A percentile compares a stretch with the other conserved stretches of the same genome.
These are phyloP conservation scores for Rutidosis leptorrhynchoides DNA, from an alignment of 129 eudicot species.

Conservation along the genomic window DNA sequence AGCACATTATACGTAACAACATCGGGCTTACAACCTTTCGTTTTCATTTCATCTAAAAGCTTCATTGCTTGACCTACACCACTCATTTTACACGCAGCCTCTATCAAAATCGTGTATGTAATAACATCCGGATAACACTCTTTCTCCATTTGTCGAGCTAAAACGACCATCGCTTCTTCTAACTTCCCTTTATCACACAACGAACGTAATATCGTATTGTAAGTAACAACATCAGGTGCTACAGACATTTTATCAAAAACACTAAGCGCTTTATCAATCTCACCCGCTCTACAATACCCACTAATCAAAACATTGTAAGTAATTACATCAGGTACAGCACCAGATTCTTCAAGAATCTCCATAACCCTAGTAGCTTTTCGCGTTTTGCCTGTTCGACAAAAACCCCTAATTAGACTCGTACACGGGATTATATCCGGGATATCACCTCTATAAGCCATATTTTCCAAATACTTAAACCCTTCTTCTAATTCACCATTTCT, in stretches of 20 bases:
- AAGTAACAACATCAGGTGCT: constrained; percentile 80
- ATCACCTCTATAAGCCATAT: constrained; percentile 67
- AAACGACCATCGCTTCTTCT: constrained; percentile 65
- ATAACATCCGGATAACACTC: constrained; percentile 77
- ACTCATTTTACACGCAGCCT: constrained; percentile 69
- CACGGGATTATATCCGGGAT: constrained; percentile 71
- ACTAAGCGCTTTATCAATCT: constrained; percentile 54
- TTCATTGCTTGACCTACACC: constrained; percentile 88
- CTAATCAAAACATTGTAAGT: constrained; percentile 77
- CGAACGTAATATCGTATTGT: constrained; percentile 63
- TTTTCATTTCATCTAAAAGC: constrained; percentile 79
- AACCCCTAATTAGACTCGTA: constrained; percentile 74
- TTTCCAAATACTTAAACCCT: constrained; percentile 57
- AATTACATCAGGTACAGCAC: constrained; percentile 84
- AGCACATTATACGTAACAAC: constrained; percentile 86
- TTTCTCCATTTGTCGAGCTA: constrained; percentile 53
- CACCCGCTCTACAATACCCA: constrained; percentile 71
- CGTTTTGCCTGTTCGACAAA: constrained; percentile 58
- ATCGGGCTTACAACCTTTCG: constrained; percentile 78
- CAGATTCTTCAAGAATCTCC: constrained; percentile 80
- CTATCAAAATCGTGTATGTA: constrained; percentile 80
- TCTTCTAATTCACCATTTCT: constrained; percentile 63
- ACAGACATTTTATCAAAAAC: constrained; percentile 73
- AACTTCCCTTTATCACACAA: constrained; percentile 72
- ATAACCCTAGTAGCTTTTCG: constrained; percentile 65